phyloP scores from a whole-genome alignment of 2,329 filamentous ascomycete species.

The Penicillium carneum region DNA sequence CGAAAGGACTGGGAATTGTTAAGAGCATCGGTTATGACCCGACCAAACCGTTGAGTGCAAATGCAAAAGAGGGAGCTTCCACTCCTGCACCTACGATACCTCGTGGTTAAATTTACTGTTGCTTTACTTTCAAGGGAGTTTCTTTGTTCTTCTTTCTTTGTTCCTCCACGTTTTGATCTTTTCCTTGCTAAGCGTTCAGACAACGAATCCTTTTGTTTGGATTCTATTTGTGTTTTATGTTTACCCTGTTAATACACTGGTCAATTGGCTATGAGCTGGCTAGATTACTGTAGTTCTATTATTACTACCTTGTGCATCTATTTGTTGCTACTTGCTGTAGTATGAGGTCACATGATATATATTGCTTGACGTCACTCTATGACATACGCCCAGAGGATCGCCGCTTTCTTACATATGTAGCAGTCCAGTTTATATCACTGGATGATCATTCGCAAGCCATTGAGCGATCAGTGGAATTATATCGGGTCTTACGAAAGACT shows the following conservation, averaged over 20 bases:
- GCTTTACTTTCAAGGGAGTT: not conserved
- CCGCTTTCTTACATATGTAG: not conserved
- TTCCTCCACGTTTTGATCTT: not conserved
- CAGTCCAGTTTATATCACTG: not conserved
- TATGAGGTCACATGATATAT: constrained; percentile 6
- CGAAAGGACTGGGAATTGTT: constrained; percentile 93
- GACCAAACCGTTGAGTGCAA: constrained; percentile 57
- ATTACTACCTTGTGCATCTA: not conserved
- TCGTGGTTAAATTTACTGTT: constrained; percentile 1
- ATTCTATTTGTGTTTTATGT: too few species aligned
- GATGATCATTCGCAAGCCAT: constrained; percentile 15
- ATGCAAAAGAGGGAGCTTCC: constrained; percentile 37
- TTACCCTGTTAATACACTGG: not conserved
- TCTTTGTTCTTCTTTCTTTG: not conserved
- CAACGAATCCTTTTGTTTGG: not conserved
- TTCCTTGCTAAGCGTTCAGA: not conserved
- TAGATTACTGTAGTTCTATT: not conserved
- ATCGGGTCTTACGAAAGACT: not conserved
- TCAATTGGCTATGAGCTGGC: not conserved
- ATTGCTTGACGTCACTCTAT: constrained; percentile 13
- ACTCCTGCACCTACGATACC: constrained; percentile 9
- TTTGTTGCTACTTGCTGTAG: not conserved
- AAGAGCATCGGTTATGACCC: constrained; percentile 89
- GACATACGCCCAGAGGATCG: constrained; percentile 21
- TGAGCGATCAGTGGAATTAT: constrained; percentile 3